Evolutionary conservation across 495 filamentous ascomycete species (phyloP).

Genomic region (Acidomyces sp.): DNA sequence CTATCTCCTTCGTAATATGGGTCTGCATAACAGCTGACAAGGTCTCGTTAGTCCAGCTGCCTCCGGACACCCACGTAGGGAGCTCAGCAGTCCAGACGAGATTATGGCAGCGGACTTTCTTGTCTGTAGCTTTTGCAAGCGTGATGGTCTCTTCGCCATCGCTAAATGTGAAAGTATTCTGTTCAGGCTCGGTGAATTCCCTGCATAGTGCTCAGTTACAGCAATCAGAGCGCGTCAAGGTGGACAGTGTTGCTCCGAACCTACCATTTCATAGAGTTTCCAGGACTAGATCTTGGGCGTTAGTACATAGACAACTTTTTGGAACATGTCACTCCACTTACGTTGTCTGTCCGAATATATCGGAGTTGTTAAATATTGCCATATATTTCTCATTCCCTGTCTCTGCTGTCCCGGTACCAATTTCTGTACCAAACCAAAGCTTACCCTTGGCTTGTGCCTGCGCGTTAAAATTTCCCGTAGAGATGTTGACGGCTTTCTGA

Average conservation of each 20-base stretch:
- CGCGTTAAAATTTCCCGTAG: too few species aligned
- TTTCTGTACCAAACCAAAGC: conserved; percentile 6
- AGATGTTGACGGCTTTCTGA: too few species aligned
- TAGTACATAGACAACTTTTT: too few species aligned
- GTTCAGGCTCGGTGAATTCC: conserved; percentile 32
- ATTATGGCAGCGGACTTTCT: conserved; percentile 25
- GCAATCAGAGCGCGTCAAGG: too few species aligned
- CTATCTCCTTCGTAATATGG: conserved; percentile 23
- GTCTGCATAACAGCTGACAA: conserved; percentile 21
- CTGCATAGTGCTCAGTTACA: too few species aligned
- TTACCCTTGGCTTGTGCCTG: conserved; percentile 11
- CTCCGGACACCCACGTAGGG: conserved; percentile 19
- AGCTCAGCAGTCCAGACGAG: conserved; percentile 25
- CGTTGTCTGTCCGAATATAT: conserved; percentile 39
- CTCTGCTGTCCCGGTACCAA: conserved; percentile 2
- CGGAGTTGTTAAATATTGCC: conserved; percentile 32
- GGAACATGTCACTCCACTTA: too few species aligned
- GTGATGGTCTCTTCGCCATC: conserved; percentile 17
- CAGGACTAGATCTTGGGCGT: too few species aligned
- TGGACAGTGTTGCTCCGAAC: too few species aligned
- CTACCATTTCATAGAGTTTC: conserved; percentile 40
- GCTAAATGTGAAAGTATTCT: conserved; percentile 23
- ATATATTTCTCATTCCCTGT: conserved; percentile 8
- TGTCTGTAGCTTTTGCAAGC: conserved; percentile 9
- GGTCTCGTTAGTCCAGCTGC: conserved; percentile 18